Base-by-base conservation (phyloP, 148 eudicot genomes). In the Vaccinium vitisidaea region DNA sequence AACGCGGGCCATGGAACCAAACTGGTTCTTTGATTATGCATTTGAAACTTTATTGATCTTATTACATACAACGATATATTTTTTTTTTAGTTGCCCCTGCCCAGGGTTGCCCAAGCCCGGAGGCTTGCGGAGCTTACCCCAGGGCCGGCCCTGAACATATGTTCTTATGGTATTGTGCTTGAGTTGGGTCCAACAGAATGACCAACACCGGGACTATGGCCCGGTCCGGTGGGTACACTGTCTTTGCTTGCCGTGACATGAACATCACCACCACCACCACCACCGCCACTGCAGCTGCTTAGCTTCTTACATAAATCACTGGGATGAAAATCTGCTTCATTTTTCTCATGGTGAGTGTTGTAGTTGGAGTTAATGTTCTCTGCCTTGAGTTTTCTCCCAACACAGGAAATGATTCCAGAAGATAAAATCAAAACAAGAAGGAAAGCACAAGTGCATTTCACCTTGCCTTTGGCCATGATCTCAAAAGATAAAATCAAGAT, bases 121-220 rank as follows among this genome's bases (percentile, higher is more conserved):
- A n/a, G n/a, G n/a, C n/a, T n/a, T n/a, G n/a, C n/a, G n/a, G n/a
- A n/a, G n/a, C n/a, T n/a, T n/a, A n/a, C n/a, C n/a, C n/a, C n/a
- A n/a, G n/a, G n/a, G n/a, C n/a, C n/a, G n/a, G n/a, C n/a, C n/a
- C n/a, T n/a, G n/a, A 0, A 1, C 30, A 11, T 27, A 32, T 16
- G n/a, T 36, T 16, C 19, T 71, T 73, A 73, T 16, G 77, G 77
- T 36, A 5, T 16, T 73, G 0, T 39, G 77, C 5, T 39, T 73
- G 77, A 32, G 36, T 32, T 0, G 1, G 21, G 10, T 32, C 48
- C 23, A 39, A 73, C 55, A 43, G 79, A 76, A 76, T 76, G 79
- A 48, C 79, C 79, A 48, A 76, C 50, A n/a, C 79, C 79, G 32
- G 79, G 79, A n/a, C 79, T 76, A 8, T 76, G 79, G 25, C 79